Conservation (phyloP, 495 filamentous ascomycete species). For the Hypoxylon subgilvum region DNA sequence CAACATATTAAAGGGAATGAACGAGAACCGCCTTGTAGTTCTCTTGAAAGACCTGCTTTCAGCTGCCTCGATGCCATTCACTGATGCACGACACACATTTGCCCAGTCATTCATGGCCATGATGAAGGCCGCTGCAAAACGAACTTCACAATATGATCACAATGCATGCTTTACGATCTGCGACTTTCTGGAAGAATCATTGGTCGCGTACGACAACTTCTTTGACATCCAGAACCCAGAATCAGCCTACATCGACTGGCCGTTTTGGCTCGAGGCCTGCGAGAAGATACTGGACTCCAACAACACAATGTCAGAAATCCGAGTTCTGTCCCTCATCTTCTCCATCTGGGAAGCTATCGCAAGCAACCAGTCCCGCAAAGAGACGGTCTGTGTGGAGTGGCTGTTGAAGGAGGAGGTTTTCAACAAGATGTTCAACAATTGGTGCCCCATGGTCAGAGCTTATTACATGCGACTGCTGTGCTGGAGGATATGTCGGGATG, state of each 20-base stretch:
- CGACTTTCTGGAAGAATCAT: slow-evolving; percentile 85
- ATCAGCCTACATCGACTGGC: slow-evolving; percentile 68
- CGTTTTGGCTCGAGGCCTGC: slow-evolving; percentile 87
- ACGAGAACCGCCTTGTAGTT: slow-evolving; percentile 88
- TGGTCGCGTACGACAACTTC: slow-evolving; percentile 49
- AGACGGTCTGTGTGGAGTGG: slow-evolving; percentile 76
- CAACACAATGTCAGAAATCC: slow-evolving; percentile 92
- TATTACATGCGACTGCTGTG: slow-evolving; percentile 94
- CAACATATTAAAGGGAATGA: slow-evolving; percentile 82
- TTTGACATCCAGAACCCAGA: slow-evolving; percentile 46
- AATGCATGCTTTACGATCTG: slow-evolving; percentile 90
- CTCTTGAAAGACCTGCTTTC: slow-evolving; percentile 84
- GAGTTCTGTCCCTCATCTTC: slow-evolving; percentile 85
- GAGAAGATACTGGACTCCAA: slow-evolving; percentile 83
- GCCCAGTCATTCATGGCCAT: slow-evolving; percentile 77
- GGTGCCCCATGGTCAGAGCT: slow-evolving; percentile 97
- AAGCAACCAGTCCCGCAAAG: slow-evolving; percentile 70
- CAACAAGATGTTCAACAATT: slow-evolving; percentile 87
- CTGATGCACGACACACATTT: slow-evolving; percentile 68
- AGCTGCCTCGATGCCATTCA: slow-evolving; percentile 46
- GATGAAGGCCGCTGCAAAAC: slow-evolving; percentile 73
- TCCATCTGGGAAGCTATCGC: slow-evolving; percentile 78
- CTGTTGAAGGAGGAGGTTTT: slow-evolving; percentile 80
- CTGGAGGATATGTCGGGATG: slow-evolving; percentile 86
- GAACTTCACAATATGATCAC: slow-evolving; percentile 83